Evolutionary conservation across 164 flowering plant genomes (phyloP).

Genomic region (Saururus chinensis): DNA sequence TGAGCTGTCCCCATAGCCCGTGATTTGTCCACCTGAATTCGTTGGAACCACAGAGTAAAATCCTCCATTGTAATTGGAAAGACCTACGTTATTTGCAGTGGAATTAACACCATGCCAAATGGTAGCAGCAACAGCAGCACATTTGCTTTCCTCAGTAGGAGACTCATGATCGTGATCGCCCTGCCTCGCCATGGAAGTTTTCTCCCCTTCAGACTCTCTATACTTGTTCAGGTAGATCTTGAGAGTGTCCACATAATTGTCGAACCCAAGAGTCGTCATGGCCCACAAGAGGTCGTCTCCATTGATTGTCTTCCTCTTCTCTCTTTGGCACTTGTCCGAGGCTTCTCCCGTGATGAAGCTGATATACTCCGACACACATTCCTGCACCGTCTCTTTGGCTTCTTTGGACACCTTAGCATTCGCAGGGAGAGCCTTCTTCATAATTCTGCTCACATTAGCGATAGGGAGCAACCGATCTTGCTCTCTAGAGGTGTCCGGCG

Average conservation of each 20-base stretch:
- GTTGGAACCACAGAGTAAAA: slow-evolving; percentile 8
- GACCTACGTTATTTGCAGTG: too few species aligned
- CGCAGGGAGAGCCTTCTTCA: slow-evolving; percentile 31
- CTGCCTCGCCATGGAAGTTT: slow-evolving; percentile 18
- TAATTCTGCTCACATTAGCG: slow-evolving; percentile 37
- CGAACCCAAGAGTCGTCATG: slow-evolving; percentile 38
- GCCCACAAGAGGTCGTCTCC: slow-evolving; percentile 43
- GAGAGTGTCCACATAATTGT: slow-evolving; percentile 30
- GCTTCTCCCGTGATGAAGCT: slow-evolving; percentile 45
- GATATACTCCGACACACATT: slow-evolving; percentile 43
- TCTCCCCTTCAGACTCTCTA: slow-evolving; percentile 30
- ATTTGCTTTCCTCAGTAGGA: slow-evolving; percentile 2
- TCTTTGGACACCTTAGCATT: slow-evolving; percentile 39
- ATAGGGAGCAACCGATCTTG: slow-evolving; percentile 38
- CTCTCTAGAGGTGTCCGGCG: slow-evolving; percentile 16
- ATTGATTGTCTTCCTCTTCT: slow-evolving; percentile 34
- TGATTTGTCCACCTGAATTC: slow-evolving; percentile 2
- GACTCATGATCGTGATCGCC: slow-evolving; percentile 10
- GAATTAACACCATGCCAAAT: not conserved
- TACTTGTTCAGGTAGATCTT: slow-evolving; percentile 30
- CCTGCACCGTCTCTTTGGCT: slow-evolving; percentile 41
- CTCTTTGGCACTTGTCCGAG: slow-evolving; percentile 38
- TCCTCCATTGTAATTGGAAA: slow-evolving; percentile 12
- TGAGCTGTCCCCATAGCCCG: slow-evolving; percentile 7
- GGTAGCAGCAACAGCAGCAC: too few species aligned